Evolutionary conservation across 495 filamentous ascomycete genomes (phyloP), one percentile per base, ranked within the genome.

Genomic region (Pseudomonodictys pantanalensis): DNA sequence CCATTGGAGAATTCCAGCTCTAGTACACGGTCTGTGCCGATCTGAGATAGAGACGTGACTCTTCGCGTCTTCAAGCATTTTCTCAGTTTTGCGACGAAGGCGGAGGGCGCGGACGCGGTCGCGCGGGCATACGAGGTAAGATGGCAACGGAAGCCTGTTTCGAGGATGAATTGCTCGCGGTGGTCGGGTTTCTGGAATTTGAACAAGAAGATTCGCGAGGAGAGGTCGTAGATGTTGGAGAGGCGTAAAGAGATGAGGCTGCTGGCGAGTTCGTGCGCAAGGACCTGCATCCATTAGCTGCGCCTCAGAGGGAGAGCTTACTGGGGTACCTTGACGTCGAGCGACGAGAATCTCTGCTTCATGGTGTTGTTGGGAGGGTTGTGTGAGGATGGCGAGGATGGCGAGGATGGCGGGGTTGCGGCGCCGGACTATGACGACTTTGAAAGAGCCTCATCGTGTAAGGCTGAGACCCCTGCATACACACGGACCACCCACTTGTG

Each of bases 301-400:
- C 73, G 61, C 72, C 57, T 52, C 28, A 35, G 15, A 12, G 30
- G 6, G 20, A 38, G 46, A 55, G 3, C 42, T 25, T 18, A 56
- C 43, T 29, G 24, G 39, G 41, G 17, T 77, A 89, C 89, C 80
- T 89, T 87, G 61, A 96, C 89, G 71, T 96, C 92, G 46, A 96
- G 75, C 2, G 91, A 96, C 12, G 92, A 97, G 77, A 96, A 97
- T 73, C 93, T 81, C 71, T 97, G 93, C 81, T 98, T 98, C 93
- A 98, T 98, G 32, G 75, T 84, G 72, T 50, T 15, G 49, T 45
- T 57, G 58, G 18, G 23, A 15, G 45, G 10, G 33, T 45, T 57
- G 58, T 29, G 23, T 23, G 45, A 10, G 33, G 28, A 26, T 4
- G 50, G 23, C 43, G n/a, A 28, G 24, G 25, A 22, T 47, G 15